Evolutionary conservation across 169 alveolate genomes (phyloP).

Genomic region (Plasmodium gaboni): DNA sequence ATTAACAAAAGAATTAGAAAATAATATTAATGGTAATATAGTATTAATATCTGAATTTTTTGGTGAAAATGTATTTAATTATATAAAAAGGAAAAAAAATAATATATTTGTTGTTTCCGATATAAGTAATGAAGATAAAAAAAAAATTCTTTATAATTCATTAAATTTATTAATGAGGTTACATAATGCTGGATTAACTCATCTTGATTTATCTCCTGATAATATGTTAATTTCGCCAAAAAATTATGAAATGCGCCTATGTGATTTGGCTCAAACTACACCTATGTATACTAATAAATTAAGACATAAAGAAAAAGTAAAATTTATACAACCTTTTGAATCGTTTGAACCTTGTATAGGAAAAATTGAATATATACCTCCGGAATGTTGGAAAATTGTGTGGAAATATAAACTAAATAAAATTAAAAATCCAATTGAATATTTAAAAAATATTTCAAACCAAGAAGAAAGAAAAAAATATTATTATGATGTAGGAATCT

Average conservation of each 20-base stretch:
- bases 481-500: slow-evolving; percentile 81
- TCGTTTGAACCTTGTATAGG: slow-evolving; percentile 88
- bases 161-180: slow-evolving; percentile 76
- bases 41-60: slow-evolving; percentile 79
- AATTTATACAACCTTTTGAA: slow-evolving; percentile 75
- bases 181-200: slow-evolving; percentile 85
- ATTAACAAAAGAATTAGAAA: slow-evolving; percentile 16
- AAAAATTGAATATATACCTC: slow-evolving; percentile 89
- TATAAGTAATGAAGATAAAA: slow-evolving; percentile 78
- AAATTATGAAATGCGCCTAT: slow-evolving; percentile 79
- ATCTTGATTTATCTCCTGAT: slow-evolving; percentile 87
- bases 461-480: slow-evolving; percentile 76
- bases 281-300: slow-evolving; percentile 81
- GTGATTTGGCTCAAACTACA: slow-evolving; percentile 86
- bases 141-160: slow-evolving; percentile 78
- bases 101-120: slow-evolving; percentile 16
- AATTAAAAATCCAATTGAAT: slow-evolving; percentile 28
- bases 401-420: slow-evolving; percentile 74
- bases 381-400: slow-evolving; percentile 86
- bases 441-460: slow-evolving; percentile 27
- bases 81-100: slow-evolving; percentile 73
- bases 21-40: slow-evolving; percentile 78
- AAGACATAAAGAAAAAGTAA: slow-evolving; percentile 76
- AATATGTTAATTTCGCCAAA: slow-evolving; percentile 81
- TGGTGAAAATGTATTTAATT: slow-evolving; percentile 80